Evolutionary conservation across 768 basidiomycete genomes (phyloP), one percentile per base, ranked within the genome.

Genomic region (Dioszegia hungarica): DNA sequence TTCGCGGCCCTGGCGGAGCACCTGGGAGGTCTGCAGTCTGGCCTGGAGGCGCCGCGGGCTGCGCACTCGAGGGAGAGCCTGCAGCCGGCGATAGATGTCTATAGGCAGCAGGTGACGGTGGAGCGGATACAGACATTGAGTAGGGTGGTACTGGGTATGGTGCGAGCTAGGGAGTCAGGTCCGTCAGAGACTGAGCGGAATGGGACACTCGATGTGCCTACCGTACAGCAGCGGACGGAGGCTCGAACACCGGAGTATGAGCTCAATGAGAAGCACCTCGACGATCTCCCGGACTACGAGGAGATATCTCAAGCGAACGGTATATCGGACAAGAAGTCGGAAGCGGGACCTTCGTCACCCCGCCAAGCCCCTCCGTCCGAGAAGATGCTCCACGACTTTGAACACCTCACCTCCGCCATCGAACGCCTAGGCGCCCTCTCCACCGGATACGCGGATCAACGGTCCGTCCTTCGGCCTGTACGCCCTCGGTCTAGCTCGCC

Each of bases 371-470:
- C 34, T 8, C 20, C 14, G 4, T 38, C 50, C 33, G 90, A 91
- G 75, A 93, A 93, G 79, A 88, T 86, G 84, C 55, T 68, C 48
- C 76, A 88, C 68, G 94, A 98, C 73, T 79, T 97, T 19, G 91
- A 95, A 63, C 81, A 82, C 11, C 85, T 98, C 41, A 84, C 89
- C 0, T 82, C 83, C 73, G 92, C 95, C 28, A 93, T 99, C 66
- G 92, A 94, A 72, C 80, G 91, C 34, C 78, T 97, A 11, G 90
- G 95, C 74, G 75, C 82, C 8, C 88, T 86, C 28, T 85, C 90
- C 0, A 93, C 94, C 0, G 92, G 94, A 73, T 76, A 97, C 38
- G 84, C 87, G 57, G 87, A 93, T 71, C 94, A 99, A 75, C 84
- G 95, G 0, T 90, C 89, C n/a, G 92, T 47, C 24, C 82, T 94